Evolutionary conservation across 331 rosid genomes (phyloP).

Genomic region (Malus hybrid): DNA sequence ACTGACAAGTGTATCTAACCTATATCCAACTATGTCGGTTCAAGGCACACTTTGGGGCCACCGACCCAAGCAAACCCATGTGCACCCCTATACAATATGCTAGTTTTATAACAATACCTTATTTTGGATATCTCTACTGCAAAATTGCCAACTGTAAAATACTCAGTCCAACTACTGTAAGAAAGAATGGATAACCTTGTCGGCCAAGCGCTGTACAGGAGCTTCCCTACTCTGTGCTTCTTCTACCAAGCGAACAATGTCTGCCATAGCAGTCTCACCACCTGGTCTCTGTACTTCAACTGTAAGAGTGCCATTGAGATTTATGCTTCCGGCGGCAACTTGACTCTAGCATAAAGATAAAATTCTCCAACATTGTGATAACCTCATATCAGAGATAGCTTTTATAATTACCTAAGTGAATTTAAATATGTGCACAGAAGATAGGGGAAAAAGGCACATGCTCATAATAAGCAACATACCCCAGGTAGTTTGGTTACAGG

Average conservation of each 20-base stretch:
- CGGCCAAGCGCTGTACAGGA: constrained; percentile 95
- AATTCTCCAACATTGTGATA: constrained; percentile 6
- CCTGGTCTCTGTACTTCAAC: constrained; percentile 88
- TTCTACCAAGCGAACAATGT: constrained; percentile 90
- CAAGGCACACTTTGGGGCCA: neutral
- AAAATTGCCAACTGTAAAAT: neutral
- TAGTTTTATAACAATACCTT: neutral
- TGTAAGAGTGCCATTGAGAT: constrained; percentile 90
- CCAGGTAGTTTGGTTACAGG: constrained; percentile 90
- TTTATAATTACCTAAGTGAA: constrained; percentile 1
- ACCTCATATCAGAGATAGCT: neutral
- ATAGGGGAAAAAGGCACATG: neutral
- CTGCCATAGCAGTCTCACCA: constrained; percentile 82
- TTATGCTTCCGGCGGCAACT: constrained; percentile 95
- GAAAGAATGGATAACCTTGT: constrained; percentile 54
- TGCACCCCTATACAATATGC: neutral
- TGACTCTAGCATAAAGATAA: constrained; percentile 54
- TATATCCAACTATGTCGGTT: neutral
- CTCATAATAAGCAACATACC: constrained; percentile 36
- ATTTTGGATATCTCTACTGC: constrained; percentile 6
- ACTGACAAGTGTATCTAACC: neutral
- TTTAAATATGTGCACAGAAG: neutral
- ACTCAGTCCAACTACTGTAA: neutral
- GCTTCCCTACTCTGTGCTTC: constrained; percentile 96
- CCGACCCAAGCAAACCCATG: neutral